Conservation (phyloP, 306 rosid genomes). For the peach (Prunus persica) region Prunus_persica_NCBIv2 NC_034010.1:26423001-26423500, state of each 20-base stretch:
- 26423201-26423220: conserved; percentile 24
- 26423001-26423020: not conserved
- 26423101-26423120: conserved; percentile 43
- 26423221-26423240: conserved; percentile 32
- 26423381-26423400: conserved; percentile 88
- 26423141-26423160: conserved; percentile 52
- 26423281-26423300: conserved; percentile 20
- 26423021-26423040: conserved; percentile 2
- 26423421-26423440: conserved; percentile 91
- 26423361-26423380: conserved; percentile 68
- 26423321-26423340: conserved; percentile 69
- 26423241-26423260: conserved; percentile 3
- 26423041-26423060: conserved; percentile 17
- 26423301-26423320: conserved; percentile 64
- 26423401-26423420: conserved; percentile 94
- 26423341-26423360: conserved; percentile 78
- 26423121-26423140: conserved; percentile 37
- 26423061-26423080: conserved; percentile 38
- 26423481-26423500: conserved; percentile 93
- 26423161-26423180: conserved; percentile 39
- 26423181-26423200: conserved; percentile 41
- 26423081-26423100: conserved; percentile 38
- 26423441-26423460: conserved; percentile 76
- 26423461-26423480: conserved; percentile 83
- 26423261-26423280: conserved; percentile 23